Conservation (phyloP, 2,329 filamentous ascomycete species). For the Colletotrichum melonis region DNA sequence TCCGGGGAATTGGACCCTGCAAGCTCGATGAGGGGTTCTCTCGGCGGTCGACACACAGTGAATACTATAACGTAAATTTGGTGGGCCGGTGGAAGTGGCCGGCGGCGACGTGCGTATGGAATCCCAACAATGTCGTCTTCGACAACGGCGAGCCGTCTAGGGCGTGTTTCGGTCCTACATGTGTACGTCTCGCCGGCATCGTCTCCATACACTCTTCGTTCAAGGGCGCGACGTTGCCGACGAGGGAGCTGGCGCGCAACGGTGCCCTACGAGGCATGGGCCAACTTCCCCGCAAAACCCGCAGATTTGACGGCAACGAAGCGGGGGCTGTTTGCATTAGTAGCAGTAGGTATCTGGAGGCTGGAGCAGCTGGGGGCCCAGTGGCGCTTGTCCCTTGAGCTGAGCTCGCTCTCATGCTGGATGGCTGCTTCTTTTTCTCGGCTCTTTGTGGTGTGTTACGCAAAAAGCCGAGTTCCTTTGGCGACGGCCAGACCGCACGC, state of each 20-base stretch:
- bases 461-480: not conserved
- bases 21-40: not conserved
- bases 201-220: constrained; percentile 1
- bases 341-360: not conserved
- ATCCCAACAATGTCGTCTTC: constrained; percentile 6
- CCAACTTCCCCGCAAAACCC: constrained; percentile 34
- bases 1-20: constrained; percentile 13
- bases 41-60: constrained; percentile 1
- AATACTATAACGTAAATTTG: constrained; percentile 33
- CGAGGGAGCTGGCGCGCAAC: not conserved
- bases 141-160: not conserved
- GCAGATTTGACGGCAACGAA: constrained; percentile 26
- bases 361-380: constrained; percentile 12
- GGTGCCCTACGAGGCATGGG: constrained; percentile 28
- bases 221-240: not conserved
- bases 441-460: constrained; percentile 14
- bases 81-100: constrained; percentile 22
- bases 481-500: constrained; percentile 2
- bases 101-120: constrained; percentile 19
- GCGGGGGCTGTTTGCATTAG: constrained; percentile 32
- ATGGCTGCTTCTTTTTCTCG: not conserved
- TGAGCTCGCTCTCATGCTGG: not conserved
- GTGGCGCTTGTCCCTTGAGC: constrained; percentile 4
- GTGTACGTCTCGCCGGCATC: not conserved
- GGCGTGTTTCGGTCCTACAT: not conserved